A percentile compares a stretch with the other conserved stretches of the same genome.
These are phyloP conservation scores for Trichoderma lentiforme DNA, from an alignment of 2,329 filamentous ascomycete species.

Conservation along the genomic window DNA sequence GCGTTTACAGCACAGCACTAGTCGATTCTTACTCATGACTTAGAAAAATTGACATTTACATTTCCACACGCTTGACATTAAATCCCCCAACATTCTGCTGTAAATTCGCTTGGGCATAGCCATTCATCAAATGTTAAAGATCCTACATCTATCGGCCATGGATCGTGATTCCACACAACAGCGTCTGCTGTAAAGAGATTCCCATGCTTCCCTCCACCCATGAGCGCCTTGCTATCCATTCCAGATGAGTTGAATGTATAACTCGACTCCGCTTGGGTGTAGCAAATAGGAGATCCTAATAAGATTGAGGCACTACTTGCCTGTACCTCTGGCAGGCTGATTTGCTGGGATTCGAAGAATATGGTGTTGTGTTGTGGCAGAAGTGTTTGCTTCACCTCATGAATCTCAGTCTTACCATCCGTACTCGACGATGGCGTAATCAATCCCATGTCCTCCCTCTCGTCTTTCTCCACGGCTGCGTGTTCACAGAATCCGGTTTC, in stretches of 20 bases:
- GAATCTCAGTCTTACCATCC: too few species aligned
- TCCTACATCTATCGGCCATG: slow-evolving; percentile 1
- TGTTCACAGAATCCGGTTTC: background rate
- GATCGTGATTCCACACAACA: background rate
- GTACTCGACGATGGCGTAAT: background rate
- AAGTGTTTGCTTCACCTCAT: background rate
- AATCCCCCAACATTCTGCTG: background rate
- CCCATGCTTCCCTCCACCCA: background rate
- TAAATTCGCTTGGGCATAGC: slow-evolving; percentile 9
- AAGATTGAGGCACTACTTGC: background rate
- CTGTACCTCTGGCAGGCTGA: background rate
- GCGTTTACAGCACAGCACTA: slow-evolving; percentile 5
- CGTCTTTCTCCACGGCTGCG: background rate
- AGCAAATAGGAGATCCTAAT: background rate
- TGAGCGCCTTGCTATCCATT: background rate
- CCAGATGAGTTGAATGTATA: background rate
- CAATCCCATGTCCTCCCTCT: background rate
- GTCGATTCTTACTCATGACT: background rate
- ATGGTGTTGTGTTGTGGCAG: background rate
- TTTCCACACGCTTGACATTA: background rate
- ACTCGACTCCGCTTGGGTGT: background rate
- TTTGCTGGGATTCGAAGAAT: background rate
- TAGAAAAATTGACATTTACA: background rate
- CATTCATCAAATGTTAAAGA: slow-evolving; percentile 24
- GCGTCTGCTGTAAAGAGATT: background rate